Percentiles rank a stretch among this genome's conserved stretches.
These are phyloP conservation scores for Lepidium sativum DNA, from an alignment of 345 rosid genomes.

Conservation along the genomic window DNA sequence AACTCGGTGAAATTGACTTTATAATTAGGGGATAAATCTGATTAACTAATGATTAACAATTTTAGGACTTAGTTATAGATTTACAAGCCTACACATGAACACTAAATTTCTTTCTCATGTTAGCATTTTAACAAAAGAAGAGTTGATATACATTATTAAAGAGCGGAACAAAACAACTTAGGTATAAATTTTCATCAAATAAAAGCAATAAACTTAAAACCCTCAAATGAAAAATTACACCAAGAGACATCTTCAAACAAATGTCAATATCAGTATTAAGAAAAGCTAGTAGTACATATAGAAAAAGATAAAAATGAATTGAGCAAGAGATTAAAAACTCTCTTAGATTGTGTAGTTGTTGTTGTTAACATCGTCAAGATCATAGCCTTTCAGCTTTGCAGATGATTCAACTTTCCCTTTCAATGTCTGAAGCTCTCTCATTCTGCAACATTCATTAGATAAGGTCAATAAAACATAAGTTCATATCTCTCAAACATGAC, in stretches of 20 bases:
- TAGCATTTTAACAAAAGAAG: background rate
- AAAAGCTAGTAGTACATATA: conserved; percentile 6
- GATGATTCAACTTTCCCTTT: conserved; percentile 47
- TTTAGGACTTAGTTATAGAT: too few relatives aligned
- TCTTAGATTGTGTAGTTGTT: conserved; percentile 25
- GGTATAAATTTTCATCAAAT: conserved; percentile 14
- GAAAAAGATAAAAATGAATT: background rate
- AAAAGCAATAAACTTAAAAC: conserved; percentile 1
- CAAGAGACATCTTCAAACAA: conserved; percentile 8
- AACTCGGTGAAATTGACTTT: background rate
- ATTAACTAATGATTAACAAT: background rate
- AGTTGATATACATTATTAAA: background rate
- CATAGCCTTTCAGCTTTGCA: conserved; percentile 39
- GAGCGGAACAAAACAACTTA: background rate
- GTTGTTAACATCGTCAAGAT: conserved; percentile 38
- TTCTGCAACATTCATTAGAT: conserved; percentile 17
- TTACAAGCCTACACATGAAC: too few relatives aligned
- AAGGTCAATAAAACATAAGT: background rate
- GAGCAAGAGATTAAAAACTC: background rate
- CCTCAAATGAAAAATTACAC: conserved; percentile 9
- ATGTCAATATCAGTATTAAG: too few relatives aligned
- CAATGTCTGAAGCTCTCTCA: conserved; percentile 47
- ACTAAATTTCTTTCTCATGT: too few relatives aligned
- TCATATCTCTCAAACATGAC: background rate
- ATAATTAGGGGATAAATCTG: background rate